Percentiles rank a stretch among this genome's conserved stretches.
These are phyloP conservation scores for Metschnikowia sp. DNA, from an alignment of 805 yeast genomes.

Conservation along the genomic window DNA sequence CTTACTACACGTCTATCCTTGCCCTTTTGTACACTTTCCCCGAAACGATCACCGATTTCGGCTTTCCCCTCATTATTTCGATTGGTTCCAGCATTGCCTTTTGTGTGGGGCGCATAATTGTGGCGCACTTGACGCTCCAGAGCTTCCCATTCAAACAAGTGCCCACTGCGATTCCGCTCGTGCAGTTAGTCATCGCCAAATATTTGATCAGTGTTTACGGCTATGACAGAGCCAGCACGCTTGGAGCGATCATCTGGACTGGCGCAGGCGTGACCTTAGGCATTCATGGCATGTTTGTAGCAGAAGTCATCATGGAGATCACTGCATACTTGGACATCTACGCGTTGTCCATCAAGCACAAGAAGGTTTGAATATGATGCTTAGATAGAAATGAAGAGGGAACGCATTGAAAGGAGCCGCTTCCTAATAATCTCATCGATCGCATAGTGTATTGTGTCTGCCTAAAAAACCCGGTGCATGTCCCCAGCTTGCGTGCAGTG, in stretches of 20 bases:
- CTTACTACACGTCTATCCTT: constrained; percentile 48
- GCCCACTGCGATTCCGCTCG: constrained; percentile 63
- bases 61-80: constrained; percentile 59
- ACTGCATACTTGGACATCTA: constrained; percentile 80
- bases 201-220: constrained; percentile 35
- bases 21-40: constrained; percentile 51
- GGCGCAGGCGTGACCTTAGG: constrained; percentile 68
- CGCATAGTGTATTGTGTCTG: too few relatives aligned
- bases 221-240: constrained; percentile 39
- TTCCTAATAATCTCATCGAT: too few relatives aligned
- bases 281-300: constrained; percentile 66
- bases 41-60: constrained; percentile 40
- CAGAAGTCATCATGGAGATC: constrained; percentile 75
- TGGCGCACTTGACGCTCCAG: constrained; percentile 80
- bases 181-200: constrained; percentile 40
- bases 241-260: constrained; percentile 55
- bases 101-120: constrained; percentile 85
- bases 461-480: too few relatives aligned
- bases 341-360: constrained; percentile 81
- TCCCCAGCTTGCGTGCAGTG: too few relatives aligned
- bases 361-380: constrained; percentile 39
- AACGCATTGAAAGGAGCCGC: neutral
- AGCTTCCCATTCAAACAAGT: constrained; percentile 70
- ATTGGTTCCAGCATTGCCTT: constrained; percentile 78
- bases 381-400: neutral